Percentiles rank a stretch among this genome's conserved stretches.
These are phyloP conservation scores for Septoria linicola DNA, from an alignment of 2,329 filamentous ascomycete genomes.

Conservation along the genomic window DNA sequence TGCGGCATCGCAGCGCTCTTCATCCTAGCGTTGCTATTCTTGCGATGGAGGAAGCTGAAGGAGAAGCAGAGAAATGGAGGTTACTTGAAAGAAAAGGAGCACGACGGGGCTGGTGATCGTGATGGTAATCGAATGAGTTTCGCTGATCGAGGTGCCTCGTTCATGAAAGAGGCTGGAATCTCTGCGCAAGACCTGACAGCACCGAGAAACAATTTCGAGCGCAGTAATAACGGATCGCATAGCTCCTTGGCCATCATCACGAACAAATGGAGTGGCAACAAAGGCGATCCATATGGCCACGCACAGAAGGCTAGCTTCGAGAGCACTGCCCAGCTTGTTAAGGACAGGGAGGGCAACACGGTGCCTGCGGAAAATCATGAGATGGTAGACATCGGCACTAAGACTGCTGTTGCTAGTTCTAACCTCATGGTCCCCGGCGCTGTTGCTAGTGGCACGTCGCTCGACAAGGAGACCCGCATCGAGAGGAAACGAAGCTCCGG, in stretches of 20 bases:
- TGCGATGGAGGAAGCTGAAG: constrained; percentile 61
- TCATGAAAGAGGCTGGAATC: constrained; percentile 53
- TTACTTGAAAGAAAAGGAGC: constrained; percentile 44
- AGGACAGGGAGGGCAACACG: constrained; percentile 52
- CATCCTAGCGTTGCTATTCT: constrained; percentile 67
- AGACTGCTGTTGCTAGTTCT: constrained; percentile 34
- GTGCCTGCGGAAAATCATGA: constrained; percentile 44
- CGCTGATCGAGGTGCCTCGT: constrained; percentile 51
- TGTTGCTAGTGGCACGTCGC: constrained; percentile 25
- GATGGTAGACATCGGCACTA: constrained; percentile 45
- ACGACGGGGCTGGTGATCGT: constrained; percentile 10
- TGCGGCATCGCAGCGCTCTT: constrained; percentile 70
- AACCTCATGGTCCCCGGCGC: constrained; percentile 25
- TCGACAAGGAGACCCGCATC: constrained; percentile 35
- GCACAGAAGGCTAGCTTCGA: constrained; percentile 56
- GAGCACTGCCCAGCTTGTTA: constrained; percentile 60
- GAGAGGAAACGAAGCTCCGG: constrained; percentile 59
- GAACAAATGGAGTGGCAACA: constrained; percentile 57
- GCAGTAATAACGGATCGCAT: constrained; percentile 25
- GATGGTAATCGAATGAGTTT: constrained; percentile 47
- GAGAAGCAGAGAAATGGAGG: constrained; percentile 50
- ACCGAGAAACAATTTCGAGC: constrained; percentile 21
- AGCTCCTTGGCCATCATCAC: constrained; percentile 50
- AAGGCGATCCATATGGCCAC: constrained; percentile 47
- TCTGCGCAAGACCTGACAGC: constrained; percentile 36